Conservation (phyloP, 139 green algal genomes). For the Closterium sp. region DNA sequence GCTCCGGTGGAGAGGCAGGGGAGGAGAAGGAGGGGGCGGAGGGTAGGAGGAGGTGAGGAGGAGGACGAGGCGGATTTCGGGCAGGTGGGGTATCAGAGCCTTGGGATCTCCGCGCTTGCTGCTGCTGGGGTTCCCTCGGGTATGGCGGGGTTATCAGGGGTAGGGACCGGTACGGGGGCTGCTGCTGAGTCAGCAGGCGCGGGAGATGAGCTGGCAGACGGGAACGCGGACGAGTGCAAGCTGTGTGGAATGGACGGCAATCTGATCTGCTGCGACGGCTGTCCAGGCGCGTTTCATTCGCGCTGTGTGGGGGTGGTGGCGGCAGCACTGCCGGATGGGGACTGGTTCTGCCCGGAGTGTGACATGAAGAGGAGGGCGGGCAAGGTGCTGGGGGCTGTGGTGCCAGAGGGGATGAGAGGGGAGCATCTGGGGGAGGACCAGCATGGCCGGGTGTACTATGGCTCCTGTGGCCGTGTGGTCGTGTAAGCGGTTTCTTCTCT, state of each 20-base stretch:
- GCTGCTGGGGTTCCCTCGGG: neutral
- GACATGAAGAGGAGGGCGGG: conserved; percentile 10
- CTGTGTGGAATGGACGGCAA: conserved; percentile 75
- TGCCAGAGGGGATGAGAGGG: neutral
- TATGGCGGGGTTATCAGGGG: neutral
- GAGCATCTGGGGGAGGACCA: neutral
- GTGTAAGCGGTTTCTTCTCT: neutral
- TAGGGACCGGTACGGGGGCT: neutral
- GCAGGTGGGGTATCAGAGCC: neutral
- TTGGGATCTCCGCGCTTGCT: neutral
- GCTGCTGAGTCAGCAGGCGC: neutral
- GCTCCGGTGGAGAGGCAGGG: neutral
- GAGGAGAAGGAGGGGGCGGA: neutral
- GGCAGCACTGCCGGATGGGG: conserved; percentile 53
- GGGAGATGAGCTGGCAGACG: conserved; percentile 10
- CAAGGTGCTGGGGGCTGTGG: neutral
- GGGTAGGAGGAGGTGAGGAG: conserved; percentile 1
- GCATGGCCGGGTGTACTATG: neutral
- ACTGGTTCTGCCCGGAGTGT: conserved; percentile 60
- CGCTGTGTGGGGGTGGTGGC: conserved; percentile 66
- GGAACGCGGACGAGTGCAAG: conserved; percentile 67
- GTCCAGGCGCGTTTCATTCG: conserved; percentile 84
- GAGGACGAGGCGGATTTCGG: neutral
- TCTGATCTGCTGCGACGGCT: conserved; percentile 88
- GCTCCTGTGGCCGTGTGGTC: neutral